Base-by-base conservation (phyloP, 495 filamentous ascomycete species). In the Neurospora sp. region DNA sequence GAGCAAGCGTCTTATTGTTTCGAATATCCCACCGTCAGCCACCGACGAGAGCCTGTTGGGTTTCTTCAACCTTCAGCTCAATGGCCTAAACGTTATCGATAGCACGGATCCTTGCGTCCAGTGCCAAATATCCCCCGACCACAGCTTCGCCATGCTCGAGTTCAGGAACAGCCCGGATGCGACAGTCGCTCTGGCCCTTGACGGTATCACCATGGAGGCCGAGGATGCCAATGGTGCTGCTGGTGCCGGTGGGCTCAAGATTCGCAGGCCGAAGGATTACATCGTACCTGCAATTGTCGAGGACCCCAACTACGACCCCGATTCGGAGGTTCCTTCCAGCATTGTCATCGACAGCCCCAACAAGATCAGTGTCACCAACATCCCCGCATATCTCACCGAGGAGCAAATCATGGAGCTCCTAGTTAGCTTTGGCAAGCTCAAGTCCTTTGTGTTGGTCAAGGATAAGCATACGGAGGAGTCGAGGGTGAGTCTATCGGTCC, bases 41-140 rank as follows among this genome's bases (percentile, higher is more conserved):
- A 91, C 88, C 35, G 90, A 94, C 72, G 93, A 97, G 53, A 82
- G 80, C 72, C 74, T 98, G 39, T 82, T 90, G 74, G 86, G 89
- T 69, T 99, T 97, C 85, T 97, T 99, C 88, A 99, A 99, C 79
- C 87, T 96, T 18, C 94, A 97, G 78, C 86, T 99, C 37, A 97
- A 98, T 74, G 93, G 94, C 42, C 86, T 98, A 69, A 99, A 98
- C 78, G 93, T 98, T 65, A 87, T 95, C 72, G 88, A 91, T 74
- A 90, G 87, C 71, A 85, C 89, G 38, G 94, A 99, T 75, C 94
- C 96, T 18, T 97, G 96, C 80, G 88, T 96, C 68, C 91, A 91
- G 8, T 91, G 91, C 27, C 91, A 96, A 75, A 83, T 98, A 47
- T 90, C 93, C n/a, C 86, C 89, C 68, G 92, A 96, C 78, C 83